Conservation (phyloP, 164 flowering plant species). For the Magnolia changhungtana region DNA sequence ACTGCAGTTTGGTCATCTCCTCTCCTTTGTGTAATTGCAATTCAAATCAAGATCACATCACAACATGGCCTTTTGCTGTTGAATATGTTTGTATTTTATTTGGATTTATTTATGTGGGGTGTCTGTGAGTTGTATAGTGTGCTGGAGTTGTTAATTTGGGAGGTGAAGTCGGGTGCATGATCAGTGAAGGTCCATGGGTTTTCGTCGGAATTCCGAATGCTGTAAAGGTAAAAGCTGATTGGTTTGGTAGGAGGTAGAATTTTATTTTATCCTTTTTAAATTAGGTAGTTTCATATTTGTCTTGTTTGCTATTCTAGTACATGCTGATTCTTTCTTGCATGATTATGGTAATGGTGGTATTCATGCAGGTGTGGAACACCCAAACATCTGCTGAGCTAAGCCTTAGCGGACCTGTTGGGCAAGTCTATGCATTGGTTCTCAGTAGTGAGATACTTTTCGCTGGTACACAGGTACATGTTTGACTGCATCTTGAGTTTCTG, state of each 20-base stretch:
- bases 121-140: conserved; percentile 46
- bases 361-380: conserved; percentile 78
- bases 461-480: conserved; percentile 67
- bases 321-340: neutral
- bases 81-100: neutral
- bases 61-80: neutral
- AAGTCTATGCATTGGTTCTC: conserved; percentile 80
- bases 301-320: neutral
- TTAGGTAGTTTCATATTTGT: neutral
- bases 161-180: conserved; percentile 86
- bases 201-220: conserved; percentile 79
- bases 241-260: neutral
- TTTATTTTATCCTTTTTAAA: neutral
- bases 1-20: neutral
- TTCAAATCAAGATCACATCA: too few species aligned
- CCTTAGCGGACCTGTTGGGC: conserved; percentile 87
- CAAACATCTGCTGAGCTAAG: conserved; percentile 54
- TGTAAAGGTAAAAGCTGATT: conserved; percentile 57
- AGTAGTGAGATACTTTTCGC: conserved; percentile 86
- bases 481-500: neutral
- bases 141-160: conserved; percentile 54
- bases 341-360: neutral
- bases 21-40: neutral
- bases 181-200: conserved; percentile 98
- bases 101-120: neutral